Base-by-base conservation (phyloP, 352 stramenopile genomes). In the Phytophthora macrochlamydospora region DNA sequence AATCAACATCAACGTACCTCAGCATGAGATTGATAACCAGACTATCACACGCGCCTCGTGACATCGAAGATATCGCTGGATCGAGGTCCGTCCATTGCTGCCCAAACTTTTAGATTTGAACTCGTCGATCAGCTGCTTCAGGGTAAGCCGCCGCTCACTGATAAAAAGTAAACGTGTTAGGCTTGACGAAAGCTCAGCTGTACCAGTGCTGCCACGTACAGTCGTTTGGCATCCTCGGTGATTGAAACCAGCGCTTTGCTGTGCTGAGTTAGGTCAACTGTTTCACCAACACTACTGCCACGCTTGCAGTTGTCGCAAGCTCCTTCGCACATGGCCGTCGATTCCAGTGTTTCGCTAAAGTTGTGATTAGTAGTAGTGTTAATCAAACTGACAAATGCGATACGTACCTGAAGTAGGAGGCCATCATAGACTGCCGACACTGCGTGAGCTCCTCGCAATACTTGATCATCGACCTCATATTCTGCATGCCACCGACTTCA, bases 71-170 rank as follows among this genome's bases (percentile, higher is more conserved):
- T 45, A 92, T 73, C 1, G 59, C 58, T n/a, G 78, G 79, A 29
- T 77, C 55, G n/a, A 88, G 46, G 4, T 70, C 33, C 8, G 38
- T 56, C 60, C 60, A 79, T 52, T 80, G 56, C 33, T 87, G 81
- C 1, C 60, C 45, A 31, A 81, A 65, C 49, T 84, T 89, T 74
- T 78, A 8, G 78, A 77, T 43, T 85, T 87, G 37, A 86, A 75
- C 50, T 91, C 84, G 32, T 92, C 81, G 6, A 92, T 79, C 14
- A 92, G 59, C 50, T 92, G 81, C 52, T 91, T 92, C 28, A 92
- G 59, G 14, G 84, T 91, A 28, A 87, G 45, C 4, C 82, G 80
- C n/a, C 72, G 71, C 59, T 92, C 78, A 40, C 84, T 92, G 28
- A 55, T 51, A 2, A 55, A 37, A 42, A 43, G 4, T 5, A 43